A percentile compares a stretch with the other conserved stretches of the same genome.
Evolutionary conservation across 2,329 filamentous ascomycete species (phyloP).

Genomic region (Monilinia laxa): DNA sequence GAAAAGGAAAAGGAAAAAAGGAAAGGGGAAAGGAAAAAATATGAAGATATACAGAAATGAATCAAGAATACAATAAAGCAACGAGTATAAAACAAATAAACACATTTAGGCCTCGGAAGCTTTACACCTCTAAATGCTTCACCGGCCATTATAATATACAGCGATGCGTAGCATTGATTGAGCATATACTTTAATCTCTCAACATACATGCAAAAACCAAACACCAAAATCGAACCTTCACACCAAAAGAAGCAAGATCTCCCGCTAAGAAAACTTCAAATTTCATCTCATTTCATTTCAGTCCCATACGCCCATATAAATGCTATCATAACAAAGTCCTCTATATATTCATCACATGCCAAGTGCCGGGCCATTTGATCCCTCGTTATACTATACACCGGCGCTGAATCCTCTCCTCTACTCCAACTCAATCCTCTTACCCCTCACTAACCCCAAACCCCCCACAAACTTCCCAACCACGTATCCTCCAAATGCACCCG

Average conservation of each 20-base stretch:
- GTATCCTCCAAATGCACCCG: constrained; percentile 78
- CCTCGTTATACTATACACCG: neutral
- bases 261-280: neutral
- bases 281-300: neutral
- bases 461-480: constrained; percentile 66
- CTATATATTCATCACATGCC: neutral
- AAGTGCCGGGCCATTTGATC: neutral
- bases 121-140: neutral
- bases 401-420: constrained; percentile 23
- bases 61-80: neutral
- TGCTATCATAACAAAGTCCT: neutral
- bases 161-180: neutral
- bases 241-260: neutral
- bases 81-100: neutral
- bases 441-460: constrained; percentile 38
- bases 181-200: neutral
- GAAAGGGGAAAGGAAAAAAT: too few species aligned
- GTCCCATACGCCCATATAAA: constrained; percentile 9
- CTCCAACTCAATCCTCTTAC: constrained; percentile 40
- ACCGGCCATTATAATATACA: neutral
- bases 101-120: too few species aligned
- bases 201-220: neutral
- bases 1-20: too few species aligned
- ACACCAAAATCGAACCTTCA: neutral
- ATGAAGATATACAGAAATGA: too few species aligned